These are phyloP conservation scores for Ustilago trichophora DNA, from an alignment of 1,284 basidiomycete species.

Conservation along the genomic window DNA sequence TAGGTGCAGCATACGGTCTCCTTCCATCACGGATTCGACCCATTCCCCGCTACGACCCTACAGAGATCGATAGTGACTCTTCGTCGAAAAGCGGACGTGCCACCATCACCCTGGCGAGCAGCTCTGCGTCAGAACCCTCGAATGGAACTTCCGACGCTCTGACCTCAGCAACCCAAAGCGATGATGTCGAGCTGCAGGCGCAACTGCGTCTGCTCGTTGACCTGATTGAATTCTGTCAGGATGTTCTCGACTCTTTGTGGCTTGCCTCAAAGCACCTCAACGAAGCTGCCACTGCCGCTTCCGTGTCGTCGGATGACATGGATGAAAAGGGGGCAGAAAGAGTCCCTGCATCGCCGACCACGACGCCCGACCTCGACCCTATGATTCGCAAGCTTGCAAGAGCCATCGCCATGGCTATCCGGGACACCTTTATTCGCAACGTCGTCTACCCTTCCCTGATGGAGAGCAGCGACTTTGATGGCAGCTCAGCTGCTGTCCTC, in stretches of 20 bases:
- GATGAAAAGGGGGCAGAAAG: conserved; percentile 11
- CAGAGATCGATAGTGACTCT: conserved; percentile 9
- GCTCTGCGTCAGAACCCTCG: conserved; percentile 6
- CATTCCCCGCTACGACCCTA: conserved; percentile 26
- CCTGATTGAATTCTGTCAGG: conserved; percentile 89
- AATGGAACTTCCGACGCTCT: conserved; percentile 15
- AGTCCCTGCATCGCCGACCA: not conserved
- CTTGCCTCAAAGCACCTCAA: conserved; percentile 24
- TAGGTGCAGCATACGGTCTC: conserved; percentile 91
- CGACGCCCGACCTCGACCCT: conserved; percentile 13
- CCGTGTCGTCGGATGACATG: not conserved
- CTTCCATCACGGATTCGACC: conserved; percentile 71
- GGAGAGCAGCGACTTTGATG: conserved; percentile 90
- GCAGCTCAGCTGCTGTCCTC: conserved; percentile 93
- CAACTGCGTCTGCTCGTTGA: conserved; percentile 88
- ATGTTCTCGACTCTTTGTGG: conserved; percentile 71
- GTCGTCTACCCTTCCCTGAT: conserved; percentile 91
- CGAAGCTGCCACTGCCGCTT: not conserved
- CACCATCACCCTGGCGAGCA: conserved; percentile 38
- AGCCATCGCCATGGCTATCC: conserved; percentile 71
- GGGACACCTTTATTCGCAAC: conserved; percentile 88
- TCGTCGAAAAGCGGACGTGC: conserved; percentile 2
- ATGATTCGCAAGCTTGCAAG: conserved; percentile 39
- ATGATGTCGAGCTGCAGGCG: conserved; percentile 76
- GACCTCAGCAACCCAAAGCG: conserved; percentile 67